A percentile compares a stretch with the other conserved stretches of the same genome.
Evolutionary conservation across 2,329 filamentous ascomycete species (phyloP).

Genomic region (Neonectria neomacrospora): DNA sequence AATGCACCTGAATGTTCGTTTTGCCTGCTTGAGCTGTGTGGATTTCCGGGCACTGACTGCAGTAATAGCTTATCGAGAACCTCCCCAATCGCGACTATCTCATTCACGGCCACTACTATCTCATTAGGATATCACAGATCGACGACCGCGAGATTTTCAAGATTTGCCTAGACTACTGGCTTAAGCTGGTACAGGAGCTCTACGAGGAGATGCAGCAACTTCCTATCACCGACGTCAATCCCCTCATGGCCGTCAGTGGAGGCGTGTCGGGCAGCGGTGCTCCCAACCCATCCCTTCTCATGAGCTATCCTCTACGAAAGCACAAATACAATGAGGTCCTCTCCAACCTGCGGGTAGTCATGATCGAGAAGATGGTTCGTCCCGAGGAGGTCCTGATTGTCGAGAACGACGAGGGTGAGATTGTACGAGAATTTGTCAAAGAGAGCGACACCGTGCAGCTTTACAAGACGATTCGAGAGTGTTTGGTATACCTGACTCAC

Average conservation of each 20-base stretch:
- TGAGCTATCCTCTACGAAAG: conserved; percentile 93
- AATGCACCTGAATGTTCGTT: conserved; percentile 82
- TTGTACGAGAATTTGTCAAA: conserved; percentile 98
- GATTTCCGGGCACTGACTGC: conserved; percentile 25
- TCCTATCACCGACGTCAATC: conserved; percentile 92
- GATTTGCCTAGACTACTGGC: conserved; percentile 99
- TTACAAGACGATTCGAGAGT: conserved; percentile 98
- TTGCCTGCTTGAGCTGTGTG: conserved; percentile 20
- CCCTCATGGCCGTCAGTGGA: conserved; percentile 81
- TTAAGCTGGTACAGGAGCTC: conserved; percentile 95
- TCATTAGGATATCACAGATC: conserved; percentile 98
- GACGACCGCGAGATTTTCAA: conserved; percentile 99
- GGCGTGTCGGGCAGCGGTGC: conserved; percentile 82
- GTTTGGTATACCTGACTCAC: conserved; percentile 96
- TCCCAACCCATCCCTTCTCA: conserved; percentile 83
- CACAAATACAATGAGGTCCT: conserved; percentile 97
- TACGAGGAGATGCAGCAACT: conserved; percentile 99
- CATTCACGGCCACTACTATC: conserved; percentile 95
- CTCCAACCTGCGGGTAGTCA: conserved; percentile 93
- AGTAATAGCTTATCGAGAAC: conserved; percentile 84
- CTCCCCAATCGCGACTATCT: conserved; percentile 95
- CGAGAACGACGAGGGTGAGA: conserved; percentile 99
- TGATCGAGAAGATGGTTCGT: conserved; percentile 99
- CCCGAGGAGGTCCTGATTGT: conserved; percentile 98
- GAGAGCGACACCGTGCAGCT: conserved; percentile 99